Percentiles rank a stretch among this genome's conserved stretches.
These are phyloP conservation scores for Blastocladiella emersonii DNA, from an alignment of 371 early-diverging fungal species.

Conservation along the genomic window DNA sequence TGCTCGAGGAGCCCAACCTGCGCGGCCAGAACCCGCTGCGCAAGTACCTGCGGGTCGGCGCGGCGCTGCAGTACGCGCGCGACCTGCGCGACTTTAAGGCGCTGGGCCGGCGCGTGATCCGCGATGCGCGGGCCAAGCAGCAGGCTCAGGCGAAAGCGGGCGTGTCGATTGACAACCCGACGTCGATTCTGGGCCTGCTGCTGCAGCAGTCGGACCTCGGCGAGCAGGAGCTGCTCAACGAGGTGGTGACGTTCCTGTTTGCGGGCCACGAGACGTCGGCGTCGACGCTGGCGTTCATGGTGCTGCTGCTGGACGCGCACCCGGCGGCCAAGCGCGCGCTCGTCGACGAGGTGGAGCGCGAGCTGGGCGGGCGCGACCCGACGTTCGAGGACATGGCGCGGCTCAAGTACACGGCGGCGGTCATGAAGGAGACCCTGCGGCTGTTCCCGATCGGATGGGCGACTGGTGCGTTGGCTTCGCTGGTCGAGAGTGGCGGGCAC, in stretches of 20 bases:
- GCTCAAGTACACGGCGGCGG: constrained; percentile 28
- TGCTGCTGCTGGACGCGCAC: constrained; percentile 29
- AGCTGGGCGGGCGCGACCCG: constrained; percentile 31
- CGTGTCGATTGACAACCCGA: not conserved
- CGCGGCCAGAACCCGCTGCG: not conserved
- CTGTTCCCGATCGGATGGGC: constrained; percentile 19
- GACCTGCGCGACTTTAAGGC: not conserved
- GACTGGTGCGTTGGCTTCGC: not conserved
- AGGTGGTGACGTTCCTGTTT: constrained; percentile 27
- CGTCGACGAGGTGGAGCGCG: constrained; percentile 27
- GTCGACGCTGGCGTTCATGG: constrained; percentile 22
- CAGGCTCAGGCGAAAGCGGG: not conserved
- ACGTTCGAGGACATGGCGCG: constrained; percentile 24
- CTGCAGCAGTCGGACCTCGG: constrained; percentile 2
- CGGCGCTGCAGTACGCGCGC: not conserved
- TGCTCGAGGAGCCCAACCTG: not conserved
- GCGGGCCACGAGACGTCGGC: constrained; percentile 46
- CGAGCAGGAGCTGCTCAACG: constrained; percentile 14
- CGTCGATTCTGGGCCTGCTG: constrained; percentile 6
- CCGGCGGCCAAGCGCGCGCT: constrained; percentile 33
- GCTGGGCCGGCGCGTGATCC: not conserved
- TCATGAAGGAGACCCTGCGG: constrained; percentile 30
- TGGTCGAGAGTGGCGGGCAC: too few species aligned
- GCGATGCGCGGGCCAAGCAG: not conserved
- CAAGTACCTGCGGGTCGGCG: too few species aligned